phyloP scores from a whole-genome alignment of 2,329 filamentous ascomycete genomes.

The Trichophyton mentagrophytes region DNA sequence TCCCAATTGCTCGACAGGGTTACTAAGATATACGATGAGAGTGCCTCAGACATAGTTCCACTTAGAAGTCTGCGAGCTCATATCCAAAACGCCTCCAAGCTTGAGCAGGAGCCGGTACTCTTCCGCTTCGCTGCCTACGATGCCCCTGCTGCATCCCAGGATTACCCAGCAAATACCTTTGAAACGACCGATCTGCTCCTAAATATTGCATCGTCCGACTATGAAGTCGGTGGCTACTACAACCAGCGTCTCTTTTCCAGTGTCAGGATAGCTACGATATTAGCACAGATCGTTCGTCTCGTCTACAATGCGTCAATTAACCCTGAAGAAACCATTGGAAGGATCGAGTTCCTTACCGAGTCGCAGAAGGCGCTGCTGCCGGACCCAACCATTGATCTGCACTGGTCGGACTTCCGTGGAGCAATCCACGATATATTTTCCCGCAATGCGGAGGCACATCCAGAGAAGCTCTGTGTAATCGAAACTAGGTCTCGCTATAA shows the following conservation, averaged over 20 bases:
- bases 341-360: slow-evolving; percentile 28
- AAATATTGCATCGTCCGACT: slow-evolving; percentile 22
- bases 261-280: slow-evolving; percentile 31
- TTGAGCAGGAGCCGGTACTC: slow-evolving; percentile 29
- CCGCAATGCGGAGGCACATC: slow-evolving; percentile 46
- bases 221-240: slow-evolving; percentile 30
- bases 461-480: slow-evolving; percentile 55
- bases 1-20: slow-evolving; percentile 29
- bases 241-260: slow-evolving; percentile 37
- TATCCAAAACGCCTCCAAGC: slow-evolving; percentile 30
- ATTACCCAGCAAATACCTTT: slow-evolving; percentile 32
- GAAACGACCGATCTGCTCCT: slow-evolving; percentile 33
- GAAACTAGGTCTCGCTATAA: slow-evolving; percentile 45
- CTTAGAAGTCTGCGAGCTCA: slow-evolving; percentile 29
- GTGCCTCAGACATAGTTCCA: slow-evolving; percentile 31
- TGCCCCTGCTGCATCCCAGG: slow-evolving; percentile 29
- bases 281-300: slow-evolving; percentile 32
- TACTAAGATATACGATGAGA: slow-evolving; percentile 31
- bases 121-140: slow-evolving; percentile 38
- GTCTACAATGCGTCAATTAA: slow-evolving; percentile 30
- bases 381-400: slow-evolving; percentile 32
- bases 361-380: slow-evolving; percentile 20
- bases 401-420: slow-evolving; percentile 35
- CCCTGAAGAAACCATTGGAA: slow-evolving; percentile 30
- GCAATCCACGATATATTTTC: slow-evolving; percentile 16